Base-by-base conservation (phyloP, 805 yeast species). In the Pichia cabralensis region DNA sequence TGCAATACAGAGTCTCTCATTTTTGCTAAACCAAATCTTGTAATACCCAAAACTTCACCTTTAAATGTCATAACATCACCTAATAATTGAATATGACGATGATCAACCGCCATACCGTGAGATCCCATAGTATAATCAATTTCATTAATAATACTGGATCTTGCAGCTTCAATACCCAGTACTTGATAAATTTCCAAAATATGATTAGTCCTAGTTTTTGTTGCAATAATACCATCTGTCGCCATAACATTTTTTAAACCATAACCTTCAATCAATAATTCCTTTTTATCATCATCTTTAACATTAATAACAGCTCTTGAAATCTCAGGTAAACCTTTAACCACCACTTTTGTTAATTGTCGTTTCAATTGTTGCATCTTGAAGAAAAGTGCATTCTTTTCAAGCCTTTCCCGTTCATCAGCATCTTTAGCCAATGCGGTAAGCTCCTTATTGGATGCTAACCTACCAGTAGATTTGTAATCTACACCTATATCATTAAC, bases 31-130 rank as follows among this genome's bases (percentile, higher is more conserved):
- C 99, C 99, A 52, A 92, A 92, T 63, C 99, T 74, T 2, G 99
- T 92, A 55, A 92, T 92, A 60, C 99, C 98, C 47, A 94, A 69
- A 10, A 92, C 95, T 56, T 92, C 98, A 40, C 99, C 99, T 62
- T 92, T 92, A 59, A 84, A 92, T 0, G 97, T 85, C 99, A 92
- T 92, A 32, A 92, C 97, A 60, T 92, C 99, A 45, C 98, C 98
- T 44, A 92, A 65, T 30, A 92, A 66, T 64, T 92, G 97, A 56
- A 94, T 88, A 59, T 92, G 99, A 68, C 99, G 95, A 41, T 97
- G 98, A 68, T 92, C 99, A 32, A 92, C 96, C 57, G 95, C 84
- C 98, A 92, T 92, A 61, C 99, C 99, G 67, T 92, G 98, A 61
- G 86, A 85, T 55, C 95, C 78, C 99, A 92, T 92, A 36, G 98